Conservation (phyloP, 148 eudicot genomes). For the Nepenthes gracilis region DNA sequence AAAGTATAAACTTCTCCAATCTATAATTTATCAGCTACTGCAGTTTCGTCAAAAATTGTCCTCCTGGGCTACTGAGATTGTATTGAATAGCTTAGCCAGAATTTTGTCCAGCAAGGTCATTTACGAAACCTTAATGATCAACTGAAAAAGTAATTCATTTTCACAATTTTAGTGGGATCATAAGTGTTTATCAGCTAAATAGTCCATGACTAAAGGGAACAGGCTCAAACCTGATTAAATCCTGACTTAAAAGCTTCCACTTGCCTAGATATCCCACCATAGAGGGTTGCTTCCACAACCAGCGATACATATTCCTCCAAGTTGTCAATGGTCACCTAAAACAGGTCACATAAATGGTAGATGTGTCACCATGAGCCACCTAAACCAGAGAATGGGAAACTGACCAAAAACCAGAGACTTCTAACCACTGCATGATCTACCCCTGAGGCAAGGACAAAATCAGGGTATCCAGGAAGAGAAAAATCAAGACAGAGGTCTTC, state of each 20-base stretch:
- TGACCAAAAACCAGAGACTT: constrained; percentile 3
- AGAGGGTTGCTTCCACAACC: constrained; percentile 75
- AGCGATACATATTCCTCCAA: constrained; percentile 66
- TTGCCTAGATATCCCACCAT: constrained; percentile 73
- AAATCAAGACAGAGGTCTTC: constrained; percentile 88
- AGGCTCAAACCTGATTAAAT: constrained; percentile 59
- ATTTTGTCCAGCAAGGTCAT: too few species aligned
- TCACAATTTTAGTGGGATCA: too few species aligned
- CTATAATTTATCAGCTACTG: neutral
- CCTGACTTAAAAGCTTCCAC: constrained; percentile 88
- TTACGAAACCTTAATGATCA: too few species aligned
- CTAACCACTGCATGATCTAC: constrained; percentile 51
- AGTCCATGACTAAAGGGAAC: neutral
- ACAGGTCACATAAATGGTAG: constrained; percentile 6
- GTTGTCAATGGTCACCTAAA: constrained; percentile 54
- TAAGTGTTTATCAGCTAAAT: neutral
- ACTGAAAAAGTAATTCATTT: too few species aligned
- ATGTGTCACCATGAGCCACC: neutral
- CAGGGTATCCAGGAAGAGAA: constrained; percentile 91
- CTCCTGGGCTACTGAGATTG: too few species aligned
- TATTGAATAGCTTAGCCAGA: too few species aligned
- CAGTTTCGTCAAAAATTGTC: too few species aligned
- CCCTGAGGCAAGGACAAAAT: constrained; percentile 38
- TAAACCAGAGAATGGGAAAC: neutral
- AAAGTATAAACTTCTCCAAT: neutral